A percentile compares a stretch with the other conserved stretches of the same genome.
Conservation (phyloP, 495 filamentous ascomycete species). For the Lasiosphaeria miniovina region DNA sequence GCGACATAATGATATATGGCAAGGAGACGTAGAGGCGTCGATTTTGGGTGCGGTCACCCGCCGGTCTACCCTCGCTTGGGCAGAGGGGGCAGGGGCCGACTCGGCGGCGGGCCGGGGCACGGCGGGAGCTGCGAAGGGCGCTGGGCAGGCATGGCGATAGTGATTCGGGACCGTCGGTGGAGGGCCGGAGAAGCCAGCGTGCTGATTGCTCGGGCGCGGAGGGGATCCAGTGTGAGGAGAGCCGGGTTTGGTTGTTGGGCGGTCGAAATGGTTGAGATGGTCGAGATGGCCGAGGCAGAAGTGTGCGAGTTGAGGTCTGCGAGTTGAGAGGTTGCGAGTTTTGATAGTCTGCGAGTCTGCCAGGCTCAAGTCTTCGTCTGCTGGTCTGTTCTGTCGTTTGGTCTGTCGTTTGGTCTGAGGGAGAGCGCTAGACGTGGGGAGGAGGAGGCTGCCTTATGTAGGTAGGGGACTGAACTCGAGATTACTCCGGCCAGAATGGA, state of each 20-base stretch:
- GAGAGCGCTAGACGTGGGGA: constrained; percentile 18
- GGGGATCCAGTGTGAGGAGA: background rate
- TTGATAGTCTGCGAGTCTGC: constrained; percentile 18
- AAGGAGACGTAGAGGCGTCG: constrained; percentile 17
- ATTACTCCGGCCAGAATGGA: constrained; percentile 28
- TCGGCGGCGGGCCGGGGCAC: constrained; percentile 81
- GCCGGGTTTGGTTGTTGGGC: background rate
- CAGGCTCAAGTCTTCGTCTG: too few species aligned
- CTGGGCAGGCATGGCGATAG: constrained; percentile 61
- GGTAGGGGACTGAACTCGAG: constrained; percentile 24
- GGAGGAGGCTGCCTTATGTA: constrained; percentile 47
- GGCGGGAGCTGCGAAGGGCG: constrained; percentile 72
- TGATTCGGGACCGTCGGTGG: constrained; percentile 3
- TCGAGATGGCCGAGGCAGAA: constrained; percentile 4
- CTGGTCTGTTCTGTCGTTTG: background rate
- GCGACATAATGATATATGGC: constrained; percentile 17
- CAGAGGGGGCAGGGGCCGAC: constrained; percentile 76
- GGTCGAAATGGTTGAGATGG: background rate
- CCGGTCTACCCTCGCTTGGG: constrained; percentile 59
- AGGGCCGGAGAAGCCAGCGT: constrained; percentile 3
- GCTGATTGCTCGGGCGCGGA: constrained; percentile 1
- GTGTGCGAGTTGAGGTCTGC: background rate
- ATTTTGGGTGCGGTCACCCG: constrained; percentile 11
- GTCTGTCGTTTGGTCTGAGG: constrained; percentile 29
- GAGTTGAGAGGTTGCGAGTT: constrained; percentile 10